Evolutionary conservation across 371 early-diverging fungal genomes (phyloP).

Genomic region (Coemansia sp.): DNA sequence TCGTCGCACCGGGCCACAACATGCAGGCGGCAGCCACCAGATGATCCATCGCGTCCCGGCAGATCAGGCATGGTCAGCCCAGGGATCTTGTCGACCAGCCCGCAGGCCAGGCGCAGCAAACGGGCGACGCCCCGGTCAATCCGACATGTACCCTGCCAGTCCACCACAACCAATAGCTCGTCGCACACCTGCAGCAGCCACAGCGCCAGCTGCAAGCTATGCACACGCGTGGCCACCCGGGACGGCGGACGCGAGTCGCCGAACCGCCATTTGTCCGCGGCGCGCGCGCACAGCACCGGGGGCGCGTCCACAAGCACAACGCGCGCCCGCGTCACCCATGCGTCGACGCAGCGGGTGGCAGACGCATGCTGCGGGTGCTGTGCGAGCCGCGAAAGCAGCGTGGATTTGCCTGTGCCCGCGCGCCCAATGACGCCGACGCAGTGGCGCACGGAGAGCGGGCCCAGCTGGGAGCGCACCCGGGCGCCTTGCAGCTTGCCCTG

Average conservation of each 20-base stretch:
- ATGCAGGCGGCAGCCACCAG: conserved; percentile 17
- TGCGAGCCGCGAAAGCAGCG: conserved; percentile 16
- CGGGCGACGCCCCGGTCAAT: conserved; percentile 13
- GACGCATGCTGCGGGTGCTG: neutral
- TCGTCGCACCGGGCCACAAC: conserved; percentile 4
- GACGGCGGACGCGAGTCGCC: neutral
- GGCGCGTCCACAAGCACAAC: conserved; percentile 30
- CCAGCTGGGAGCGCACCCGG: conserved; percentile 9
- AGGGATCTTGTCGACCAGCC: conserved; percentile 14
- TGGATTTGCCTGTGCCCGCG: conserved; percentile 13
- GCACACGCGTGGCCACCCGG: conserved; percentile 2
- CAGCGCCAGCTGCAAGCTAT: conserved; percentile 27
- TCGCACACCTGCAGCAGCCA: conserved; percentile 34
- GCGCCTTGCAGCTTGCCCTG: conserved; percentile 19
- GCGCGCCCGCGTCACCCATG: conserved; percentile 11
- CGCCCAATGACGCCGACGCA: conserved; percentile 31
- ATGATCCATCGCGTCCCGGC: neutral
- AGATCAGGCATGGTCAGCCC: conserved; percentile 9
- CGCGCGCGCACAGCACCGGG: conserved; percentile 10
- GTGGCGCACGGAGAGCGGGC: conserved; percentile 9
- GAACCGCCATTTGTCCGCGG: conserved; percentile 2
- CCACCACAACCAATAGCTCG: conserved; percentile 18
- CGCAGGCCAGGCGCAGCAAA: conserved; percentile 8
- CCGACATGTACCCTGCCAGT: neutral
- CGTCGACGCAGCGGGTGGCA: conserved; percentile 14